A percentile compares a stretch with the other conserved stretches of the same genome.
Evolutionary conservation across 805 yeast species (phyloP).

Genomic region (Ogataea glucozyma): DNA sequence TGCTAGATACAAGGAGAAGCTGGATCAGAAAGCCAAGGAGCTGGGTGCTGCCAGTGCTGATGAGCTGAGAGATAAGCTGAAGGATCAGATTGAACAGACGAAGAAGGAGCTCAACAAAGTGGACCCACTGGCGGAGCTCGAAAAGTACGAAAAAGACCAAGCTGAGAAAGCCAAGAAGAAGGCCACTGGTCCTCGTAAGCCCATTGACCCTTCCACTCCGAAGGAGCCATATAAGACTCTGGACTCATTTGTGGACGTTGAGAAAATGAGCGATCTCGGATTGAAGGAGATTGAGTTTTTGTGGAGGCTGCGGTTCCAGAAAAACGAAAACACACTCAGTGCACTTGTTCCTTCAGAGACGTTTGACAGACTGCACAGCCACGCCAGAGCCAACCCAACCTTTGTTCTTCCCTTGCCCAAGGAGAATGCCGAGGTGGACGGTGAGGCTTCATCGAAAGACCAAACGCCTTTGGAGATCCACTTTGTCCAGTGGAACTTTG

Average conservation of each 20-base stretch:
- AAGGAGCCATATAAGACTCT: slow-evolving; percentile 66
- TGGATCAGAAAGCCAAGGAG: slow-evolving; percentile 40
- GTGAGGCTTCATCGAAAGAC: slow-evolving; percentile 29
- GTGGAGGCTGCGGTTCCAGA: slow-evolving; percentile 86
- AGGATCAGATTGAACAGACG: slow-evolving; percentile 57
- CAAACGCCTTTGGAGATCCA: slow-evolving; percentile 68
- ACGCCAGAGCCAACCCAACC: slow-evolving; percentile 73
- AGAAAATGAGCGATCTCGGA: slow-evolving; percentile 58
- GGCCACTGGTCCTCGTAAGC: slow-evolving; percentile 32
- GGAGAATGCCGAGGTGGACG: slow-evolving; percentile 44
- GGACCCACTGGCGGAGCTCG: slow-evolving; percentile 72
- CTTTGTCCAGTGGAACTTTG: slow-evolving; percentile 91
- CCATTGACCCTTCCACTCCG: slow-evolving; percentile 39
- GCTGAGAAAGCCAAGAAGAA: slow-evolving; percentile 20
- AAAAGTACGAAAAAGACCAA: slow-evolving; percentile 41
- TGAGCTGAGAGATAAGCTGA: slow-evolving; percentile 61
- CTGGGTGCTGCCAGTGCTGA: slow-evolving; percentile 50
- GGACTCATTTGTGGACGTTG: slow-evolving; percentile 67
- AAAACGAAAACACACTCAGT: slow-evolving; percentile 56
- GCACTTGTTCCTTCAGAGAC: slow-evolving; percentile 61
- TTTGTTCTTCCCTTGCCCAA: slow-evolving; percentile 91
- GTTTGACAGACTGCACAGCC: slow-evolving; percentile 61
- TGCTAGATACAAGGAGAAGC: slow-evolving; percentile 42
- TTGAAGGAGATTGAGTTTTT: slow-evolving; percentile 68
- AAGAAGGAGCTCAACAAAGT: slow-evolving; percentile 58